These are phyloP conservation scores for Aspergillus bertholletiae DNA, from an alignment of 495 filamentous ascomycete genomes.

Conservation along the genomic window DNA sequence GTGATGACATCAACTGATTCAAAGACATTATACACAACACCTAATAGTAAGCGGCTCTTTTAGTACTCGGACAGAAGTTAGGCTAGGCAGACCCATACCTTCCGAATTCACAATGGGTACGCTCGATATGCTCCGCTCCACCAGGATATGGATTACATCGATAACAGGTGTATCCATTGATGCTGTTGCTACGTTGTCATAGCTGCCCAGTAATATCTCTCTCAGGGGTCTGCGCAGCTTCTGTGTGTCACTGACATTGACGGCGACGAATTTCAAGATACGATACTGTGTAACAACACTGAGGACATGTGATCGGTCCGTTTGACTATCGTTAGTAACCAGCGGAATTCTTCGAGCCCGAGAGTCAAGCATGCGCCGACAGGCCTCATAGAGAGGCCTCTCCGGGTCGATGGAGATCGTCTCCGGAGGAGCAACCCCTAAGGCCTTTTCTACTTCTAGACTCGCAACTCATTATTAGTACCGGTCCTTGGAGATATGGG, in stretches of 20 bases:
- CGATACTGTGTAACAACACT: conserved; percentile 97
- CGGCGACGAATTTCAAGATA: conserved; percentile 96
- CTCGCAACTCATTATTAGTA: conserved; percentile 9
- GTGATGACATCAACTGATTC: conserved; percentile 97
- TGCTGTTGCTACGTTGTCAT: conserved; percentile 73
- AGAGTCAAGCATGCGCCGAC: conserved; percentile 88
- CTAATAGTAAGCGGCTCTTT: conserved; percentile 28
- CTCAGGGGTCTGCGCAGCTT: conserved; percentile 82
- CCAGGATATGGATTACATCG: conserved; percentile 91
- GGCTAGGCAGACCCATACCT: conserved; percentile 37
- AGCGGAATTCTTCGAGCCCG: conserved; percentile 90
- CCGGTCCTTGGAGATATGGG: neutral
- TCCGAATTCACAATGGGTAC: conserved; percentile 88
- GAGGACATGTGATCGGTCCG: conserved; percentile 85
- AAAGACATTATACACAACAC: conserved; percentile 88
- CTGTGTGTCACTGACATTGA: conserved; percentile 90
- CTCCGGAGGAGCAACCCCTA: conserved; percentile 87
- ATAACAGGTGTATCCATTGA: conserved; percentile 92
- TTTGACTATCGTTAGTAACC: conserved; percentile 93
- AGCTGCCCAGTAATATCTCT: conserved; percentile 85
- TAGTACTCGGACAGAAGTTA: neutral
- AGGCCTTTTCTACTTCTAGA: conserved; percentile 87
- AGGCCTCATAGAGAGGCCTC: conserved; percentile 89
- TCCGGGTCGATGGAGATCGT: conserved; percentile 93
- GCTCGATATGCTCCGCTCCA: conserved; percentile 88